Percentiles rank a stretch among this genome's conserved stretches.
Conservation (phyloP, 169 alveolate species). For the Fabrea salina region DNA sequence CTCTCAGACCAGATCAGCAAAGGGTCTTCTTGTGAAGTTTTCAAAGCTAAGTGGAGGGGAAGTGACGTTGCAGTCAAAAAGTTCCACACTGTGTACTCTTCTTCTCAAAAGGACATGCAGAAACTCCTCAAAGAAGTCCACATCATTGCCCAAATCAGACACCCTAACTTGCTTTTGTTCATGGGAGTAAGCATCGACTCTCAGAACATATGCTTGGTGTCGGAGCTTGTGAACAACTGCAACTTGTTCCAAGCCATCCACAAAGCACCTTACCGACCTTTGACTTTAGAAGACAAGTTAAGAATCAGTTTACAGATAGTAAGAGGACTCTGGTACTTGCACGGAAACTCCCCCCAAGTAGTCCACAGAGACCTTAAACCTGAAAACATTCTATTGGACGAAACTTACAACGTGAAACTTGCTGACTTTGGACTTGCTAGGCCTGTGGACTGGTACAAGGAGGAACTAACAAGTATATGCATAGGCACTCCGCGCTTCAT, state of each 20-base stretch:
- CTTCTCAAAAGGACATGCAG: background rate
- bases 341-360: slow-evolving; percentile 67
- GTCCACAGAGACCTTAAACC: slow-evolving; percentile 76
- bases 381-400: slow-evolving; percentile 69
- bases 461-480: slow-evolving; percentile 9
- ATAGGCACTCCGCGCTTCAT: slow-evolving; percentile 37
- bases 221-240: background rate
- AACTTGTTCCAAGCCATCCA: slow-evolving; percentile 21
- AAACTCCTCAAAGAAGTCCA: slow-evolving; percentile 28
- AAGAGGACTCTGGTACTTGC: slow-evolving; percentile 69
- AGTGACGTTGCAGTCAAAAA: slow-evolving; percentile 30
- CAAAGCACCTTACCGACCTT: background rate
- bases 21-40: slow-evolving; percentile 29
- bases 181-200: slow-evolving; percentile 28
- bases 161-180: slow-evolving; percentile 13
- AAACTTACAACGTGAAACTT: slow-evolving; percentile 63
- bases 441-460: background rate
- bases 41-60: slow-evolving; percentile 29
- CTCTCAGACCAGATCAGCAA: background rate
- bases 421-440: slow-evolving; percentile 76
- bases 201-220: background rate
- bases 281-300: background rate
- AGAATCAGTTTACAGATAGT: slow-evolving; percentile 71
- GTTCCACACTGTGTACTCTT: background rate
- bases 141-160: background rate